Evolutionary conservation across 768 basidiomycete genomes (phyloP).

Genomic region (Phylloporus arenicola): DNA sequence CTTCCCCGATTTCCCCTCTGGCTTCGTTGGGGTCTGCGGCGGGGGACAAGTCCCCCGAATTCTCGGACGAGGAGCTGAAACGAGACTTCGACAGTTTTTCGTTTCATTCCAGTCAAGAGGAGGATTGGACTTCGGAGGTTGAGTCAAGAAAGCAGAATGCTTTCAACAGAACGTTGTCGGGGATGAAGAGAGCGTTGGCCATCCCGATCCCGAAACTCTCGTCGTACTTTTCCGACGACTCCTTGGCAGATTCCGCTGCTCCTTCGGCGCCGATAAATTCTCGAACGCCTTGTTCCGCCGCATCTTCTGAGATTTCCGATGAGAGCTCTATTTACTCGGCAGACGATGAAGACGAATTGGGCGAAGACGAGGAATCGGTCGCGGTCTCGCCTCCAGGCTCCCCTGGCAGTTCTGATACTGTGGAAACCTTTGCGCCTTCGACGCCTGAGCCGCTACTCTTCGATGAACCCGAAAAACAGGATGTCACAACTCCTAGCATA

Average conservation of each 20-base stretch:
- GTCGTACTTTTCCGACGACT: conserved; percentile 7
- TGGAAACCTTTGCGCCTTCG: background rate
- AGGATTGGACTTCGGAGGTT: conserved; percentile 13
- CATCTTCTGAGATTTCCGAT: background rate
- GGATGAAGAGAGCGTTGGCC: conserved; percentile 7
- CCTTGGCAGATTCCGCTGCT: background rate
- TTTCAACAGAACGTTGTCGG: conserved; percentile 2
- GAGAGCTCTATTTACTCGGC: background rate
- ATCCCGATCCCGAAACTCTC: conserved; percentile 10
- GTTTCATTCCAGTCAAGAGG: conserved; percentile 7
- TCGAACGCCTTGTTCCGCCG: background rate
- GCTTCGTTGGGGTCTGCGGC: background rate
- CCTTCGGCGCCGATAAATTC: background rate
- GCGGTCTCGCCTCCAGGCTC: background rate
- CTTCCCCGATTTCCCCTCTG: background rate
- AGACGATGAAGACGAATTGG: conserved; percentile 1
- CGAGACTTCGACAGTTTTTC: conserved; percentile 12
- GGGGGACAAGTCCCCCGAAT: background rate
- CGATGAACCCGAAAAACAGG: background rate
- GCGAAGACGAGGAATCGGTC: background rate
- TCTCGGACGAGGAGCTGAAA: conserved; percentile 7
- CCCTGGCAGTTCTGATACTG: background rate
- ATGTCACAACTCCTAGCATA: background rate
- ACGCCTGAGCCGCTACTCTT: background rate
- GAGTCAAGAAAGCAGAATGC: conserved; percentile 5